These are phyloP conservation scores for Neodidymelliopsis sp. DNA, from an alignment of 2,329 filamentous ascomycete species.

Conservation along the genomic window DNA sequence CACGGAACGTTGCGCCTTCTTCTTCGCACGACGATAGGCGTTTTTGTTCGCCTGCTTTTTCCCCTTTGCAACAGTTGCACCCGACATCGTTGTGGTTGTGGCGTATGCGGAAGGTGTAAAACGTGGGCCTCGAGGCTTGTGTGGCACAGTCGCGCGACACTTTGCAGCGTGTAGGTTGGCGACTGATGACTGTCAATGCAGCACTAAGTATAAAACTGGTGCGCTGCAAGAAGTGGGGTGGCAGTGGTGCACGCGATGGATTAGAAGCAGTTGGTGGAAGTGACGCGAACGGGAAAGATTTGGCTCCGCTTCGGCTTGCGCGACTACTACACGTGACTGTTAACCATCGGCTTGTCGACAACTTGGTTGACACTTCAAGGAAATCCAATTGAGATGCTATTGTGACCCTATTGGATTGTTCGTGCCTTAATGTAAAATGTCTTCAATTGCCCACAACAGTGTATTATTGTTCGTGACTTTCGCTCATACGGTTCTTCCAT, in stretches of 20 bases:
- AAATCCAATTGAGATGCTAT: too few species aligned
- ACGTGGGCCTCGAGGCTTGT: background rate
- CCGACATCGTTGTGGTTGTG: slow-evolving; percentile 33
- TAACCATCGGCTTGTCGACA: too few species aligned
- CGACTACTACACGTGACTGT: slow-evolving; percentile 7
- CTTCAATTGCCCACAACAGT: too few species aligned
- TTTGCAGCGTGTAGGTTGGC: background rate
- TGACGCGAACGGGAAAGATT: slow-evolving; percentile 15
- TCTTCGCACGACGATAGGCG: slow-evolving; percentile 89
- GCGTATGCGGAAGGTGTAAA: background rate
- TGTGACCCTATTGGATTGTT: too few species aligned
- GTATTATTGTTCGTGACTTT: too few species aligned
- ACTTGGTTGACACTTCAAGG: too few species aligned
- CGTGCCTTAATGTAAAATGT: too few species aligned
- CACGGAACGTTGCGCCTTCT: slow-evolving; percentile 84
- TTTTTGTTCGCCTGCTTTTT: slow-evolving; percentile 85
- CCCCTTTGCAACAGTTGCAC: slow-evolving; percentile 31
- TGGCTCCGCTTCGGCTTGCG: slow-evolving; percentile 10
- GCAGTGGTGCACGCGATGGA: slow-evolving; percentile 7
- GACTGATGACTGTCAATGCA: too few species aligned
- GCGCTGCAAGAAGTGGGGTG: background rate
- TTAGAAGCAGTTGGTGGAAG: slow-evolving; percentile 3
- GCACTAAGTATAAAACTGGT: background rate
- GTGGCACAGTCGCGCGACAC: background rate
- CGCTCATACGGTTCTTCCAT: too few species aligned